A percentile compares a stretch with the other conserved stretches of the same genome.
Conservation (phyloP, 2,329 filamentous ascomycete genomes). For the Neopestalotiopsis rosae region DNA sequence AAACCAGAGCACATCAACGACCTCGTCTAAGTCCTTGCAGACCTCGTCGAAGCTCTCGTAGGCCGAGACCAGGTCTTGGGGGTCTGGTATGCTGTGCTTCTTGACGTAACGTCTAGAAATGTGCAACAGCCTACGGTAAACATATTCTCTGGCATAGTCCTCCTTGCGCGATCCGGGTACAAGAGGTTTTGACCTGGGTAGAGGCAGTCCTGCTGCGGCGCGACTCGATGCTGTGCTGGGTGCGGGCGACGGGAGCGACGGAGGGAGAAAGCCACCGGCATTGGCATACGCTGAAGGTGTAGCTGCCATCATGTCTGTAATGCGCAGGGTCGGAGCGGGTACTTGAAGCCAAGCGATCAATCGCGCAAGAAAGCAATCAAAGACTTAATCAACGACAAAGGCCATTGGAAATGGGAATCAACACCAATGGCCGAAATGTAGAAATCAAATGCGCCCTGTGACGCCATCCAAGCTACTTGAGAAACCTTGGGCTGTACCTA, state of each 20-base stretch:
- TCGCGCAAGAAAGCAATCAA: not conserved
- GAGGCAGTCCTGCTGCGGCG: slow-evolving; percentile 52
- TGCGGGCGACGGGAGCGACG: slow-evolving; percentile 58
- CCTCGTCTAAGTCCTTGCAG: slow-evolving; percentile 72
- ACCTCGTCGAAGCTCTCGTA: slow-evolving; percentile 71
- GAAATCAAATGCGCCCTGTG: slow-evolving; percentile 25
- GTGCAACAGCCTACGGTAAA: slow-evolving; percentile 57
- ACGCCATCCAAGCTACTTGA: slow-evolving; percentile 24
- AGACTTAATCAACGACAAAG: not conserved
- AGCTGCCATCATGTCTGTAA: not conserved
- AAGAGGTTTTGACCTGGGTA: slow-evolving; percentile 58
- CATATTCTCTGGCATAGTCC: slow-evolving; percentile 62
- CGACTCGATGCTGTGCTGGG: slow-evolving; percentile 54
- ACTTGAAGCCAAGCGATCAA: not conserved
- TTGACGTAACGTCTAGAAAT: slow-evolving; percentile 65
- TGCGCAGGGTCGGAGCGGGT: too few species aligned
- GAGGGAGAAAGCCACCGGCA: slow-evolving; percentile 58
- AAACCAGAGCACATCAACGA: slow-evolving; percentile 85
- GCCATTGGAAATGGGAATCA: not conserved
- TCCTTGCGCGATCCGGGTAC: slow-evolving; percentile 64
- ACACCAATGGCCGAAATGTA: not conserved
- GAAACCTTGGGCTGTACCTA: not conserved
- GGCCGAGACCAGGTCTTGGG: slow-evolving; percentile 53
- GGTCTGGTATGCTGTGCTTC: slow-evolving; percentile 55
- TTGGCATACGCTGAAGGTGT: slow-evolving; percentile 15